A percentile compares a stretch with the other conserved stretches of the same genome.
Evolutionary conservation across 805 yeast genomes (phyloP).

Genomic region (Cyberlindnera euphorbiae): DNA sequence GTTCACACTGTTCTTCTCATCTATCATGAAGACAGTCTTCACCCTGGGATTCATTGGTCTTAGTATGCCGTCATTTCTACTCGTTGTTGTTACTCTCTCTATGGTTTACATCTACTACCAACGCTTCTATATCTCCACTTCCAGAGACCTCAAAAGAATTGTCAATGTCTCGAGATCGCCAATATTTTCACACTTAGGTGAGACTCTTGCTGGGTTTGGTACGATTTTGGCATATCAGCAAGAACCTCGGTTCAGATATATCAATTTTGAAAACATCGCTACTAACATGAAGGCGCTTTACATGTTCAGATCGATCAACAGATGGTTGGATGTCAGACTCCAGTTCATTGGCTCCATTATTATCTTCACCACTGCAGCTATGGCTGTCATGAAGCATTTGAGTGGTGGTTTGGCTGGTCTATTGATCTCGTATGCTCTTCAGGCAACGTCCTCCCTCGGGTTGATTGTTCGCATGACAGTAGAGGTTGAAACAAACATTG

Average conservation of each 20-base stretch:
- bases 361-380: slow-evolving; percentile 44
- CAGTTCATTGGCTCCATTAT: slow-evolving; percentile 57
- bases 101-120: slow-evolving; percentile 67
- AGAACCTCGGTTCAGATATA: slow-evolving; percentile 50
- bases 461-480: slow-evolving; percentile 99
- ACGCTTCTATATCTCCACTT: slow-evolving; percentile 58
- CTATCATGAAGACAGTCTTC: slow-evolving; percentile 40
- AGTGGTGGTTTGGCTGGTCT: slow-evolving; percentile 82
- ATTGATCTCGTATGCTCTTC: slow-evolving; percentile 88
- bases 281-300: slow-evolving; percentile 74
- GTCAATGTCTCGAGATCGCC: slow-evolving; percentile 69
- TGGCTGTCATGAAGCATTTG: slow-evolving; percentile 43
- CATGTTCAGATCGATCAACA: slow-evolving; percentile 55
- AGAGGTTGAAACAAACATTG: slow-evolving; percentile 96
- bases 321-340: slow-evolving; percentile 63
- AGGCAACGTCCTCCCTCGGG: slow-evolving; percentile 85
- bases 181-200: slow-evolving; percentile 77
- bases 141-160: slow-evolving; percentile 76
- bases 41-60: slow-evolving; percentile 49
- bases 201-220: slow-evolving; percentile 69
- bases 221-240: slow-evolving; percentile 81
- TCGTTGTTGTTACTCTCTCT: slow-evolving; percentile 40
- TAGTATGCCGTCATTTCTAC: slow-evolving; percentile 50
- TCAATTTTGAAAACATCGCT: slow-evolving; percentile 66
- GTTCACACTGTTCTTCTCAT: slow-evolving; percentile 42